These are phyloP conservation scores for Pyrenophora seminiperda DNA, from an alignment of 2,329 filamentous ascomycete species.

Conservation along the genomic window DNA sequence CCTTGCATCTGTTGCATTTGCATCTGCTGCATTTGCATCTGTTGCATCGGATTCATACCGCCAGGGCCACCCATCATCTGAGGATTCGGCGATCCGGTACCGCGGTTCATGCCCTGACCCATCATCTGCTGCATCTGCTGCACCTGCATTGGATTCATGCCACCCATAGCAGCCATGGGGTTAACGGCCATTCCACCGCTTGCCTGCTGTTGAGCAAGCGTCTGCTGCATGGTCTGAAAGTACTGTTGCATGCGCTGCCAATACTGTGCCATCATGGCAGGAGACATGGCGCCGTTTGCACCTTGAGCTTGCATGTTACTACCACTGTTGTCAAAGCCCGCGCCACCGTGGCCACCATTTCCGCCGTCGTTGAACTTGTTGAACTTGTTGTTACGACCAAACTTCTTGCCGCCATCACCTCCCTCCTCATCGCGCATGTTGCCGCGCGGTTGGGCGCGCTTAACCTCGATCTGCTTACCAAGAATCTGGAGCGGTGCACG, in stretches of 20 bases:
- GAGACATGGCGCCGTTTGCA: slow-evolving; percentile 72
- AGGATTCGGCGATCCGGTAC: slow-evolving; percentile 41
- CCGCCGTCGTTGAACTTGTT: slow-evolving; percentile 42
- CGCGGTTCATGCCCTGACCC: slow-evolving; percentile 35
- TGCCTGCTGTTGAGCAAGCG: slow-evolving; percentile 66
- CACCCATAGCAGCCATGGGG: slow-evolving; percentile 57
- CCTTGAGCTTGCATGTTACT: slow-evolving; percentile 50
- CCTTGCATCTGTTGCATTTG: slow-evolving; percentile 64
- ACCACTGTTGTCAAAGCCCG: slow-evolving; percentile 54
- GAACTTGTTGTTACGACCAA: slow-evolving; percentile 46
- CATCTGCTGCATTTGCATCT: slow-evolving; percentile 70
- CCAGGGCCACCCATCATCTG: slow-evolving; percentile 53
- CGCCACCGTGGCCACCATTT: slow-evolving; percentile 52
- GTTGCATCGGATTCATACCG: slow-evolving; percentile 73
- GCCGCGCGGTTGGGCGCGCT: slow-evolving; percentile 93
- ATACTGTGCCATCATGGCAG: slow-evolving; percentile 97
- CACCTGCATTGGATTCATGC: slow-evolving; percentile 64
- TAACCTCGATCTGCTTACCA: slow-evolving; percentile 96
- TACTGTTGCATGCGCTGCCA: slow-evolving; percentile 99
- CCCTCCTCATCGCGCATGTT: slow-evolving; percentile 93
- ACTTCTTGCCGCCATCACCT: slow-evolving; percentile 61
- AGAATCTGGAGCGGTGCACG: slow-evolving; percentile 86
- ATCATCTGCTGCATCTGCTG: slow-evolving; percentile 49
- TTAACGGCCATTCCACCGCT: slow-evolving; percentile 40
- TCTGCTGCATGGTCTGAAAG: slow-evolving; percentile 91